phyloP scores from a whole-genome alignment of 2,329 filamentous ascomycete species.

The Aspergillus sergii region DNA sequence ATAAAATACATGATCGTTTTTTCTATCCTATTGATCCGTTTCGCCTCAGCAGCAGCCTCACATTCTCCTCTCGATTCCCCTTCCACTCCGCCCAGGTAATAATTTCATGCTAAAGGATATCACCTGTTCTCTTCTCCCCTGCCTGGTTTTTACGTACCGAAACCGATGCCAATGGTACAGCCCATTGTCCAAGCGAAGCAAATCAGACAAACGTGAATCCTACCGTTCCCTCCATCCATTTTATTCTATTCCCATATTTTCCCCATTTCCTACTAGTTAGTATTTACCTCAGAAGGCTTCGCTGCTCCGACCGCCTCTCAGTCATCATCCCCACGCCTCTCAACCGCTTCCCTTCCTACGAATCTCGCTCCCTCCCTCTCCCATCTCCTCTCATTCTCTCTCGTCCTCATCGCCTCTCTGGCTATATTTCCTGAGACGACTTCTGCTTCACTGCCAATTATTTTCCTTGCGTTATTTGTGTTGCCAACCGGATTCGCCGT shows the following conservation, averaged over 20 bases:
- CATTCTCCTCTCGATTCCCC: neutral
- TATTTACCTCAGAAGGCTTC: slow-evolving; percentile 3
- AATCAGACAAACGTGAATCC: slow-evolving; percentile 14
- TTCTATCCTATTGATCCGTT: neutral
- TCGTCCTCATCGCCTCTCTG: slow-evolving; percentile 3
- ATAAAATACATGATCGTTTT: neutral
- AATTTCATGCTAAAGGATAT: neutral
- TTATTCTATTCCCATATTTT: neutral
- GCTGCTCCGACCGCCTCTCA: slow-evolving; percentile 31
- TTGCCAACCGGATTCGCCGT: slow-evolving; percentile 5
- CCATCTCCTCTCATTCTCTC: slow-evolving; percentile 3
- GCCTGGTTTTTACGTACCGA: neutral
- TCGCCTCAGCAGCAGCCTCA: neutral
- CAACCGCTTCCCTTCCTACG: slow-evolving; percentile 3
- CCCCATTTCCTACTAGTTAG: neutral
- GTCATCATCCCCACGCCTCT: slow-evolving; percentile 26
- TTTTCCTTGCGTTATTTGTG: neutral
- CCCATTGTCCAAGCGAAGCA: slow-evolving; percentile 6
- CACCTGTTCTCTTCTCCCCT: neutral
- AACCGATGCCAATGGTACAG: slow-evolving; percentile 3
- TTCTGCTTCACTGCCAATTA: neutral
- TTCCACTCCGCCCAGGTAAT: neutral
- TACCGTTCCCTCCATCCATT: slow-evolving; percentile 9
- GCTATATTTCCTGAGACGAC: slow-evolving; percentile 2
- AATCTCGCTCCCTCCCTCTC: neutral